Percentiles rank a stretch among this genome's conserved stretches.
phyloP scores from a whole-genome alignment of 257 asterid species.

The Fraxinus anomala region DNA sequence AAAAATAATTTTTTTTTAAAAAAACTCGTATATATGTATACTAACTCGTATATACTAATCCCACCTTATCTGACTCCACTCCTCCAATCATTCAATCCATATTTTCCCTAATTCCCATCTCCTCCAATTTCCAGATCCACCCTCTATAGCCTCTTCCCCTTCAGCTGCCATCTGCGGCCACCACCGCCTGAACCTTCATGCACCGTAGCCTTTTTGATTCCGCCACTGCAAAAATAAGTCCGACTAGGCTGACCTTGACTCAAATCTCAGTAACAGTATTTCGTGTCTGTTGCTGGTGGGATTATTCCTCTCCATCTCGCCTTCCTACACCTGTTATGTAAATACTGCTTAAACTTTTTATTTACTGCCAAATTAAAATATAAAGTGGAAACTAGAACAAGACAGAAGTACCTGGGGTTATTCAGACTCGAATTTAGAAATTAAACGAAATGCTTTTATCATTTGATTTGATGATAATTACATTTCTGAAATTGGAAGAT shows the following conservation, averaged over 20 bases:
- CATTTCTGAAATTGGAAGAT: neutral
- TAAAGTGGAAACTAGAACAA: conserved; percentile 11
- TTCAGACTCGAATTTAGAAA: neutral
- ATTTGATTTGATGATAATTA: neutral
- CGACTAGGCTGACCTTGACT: conserved; percentile 47
- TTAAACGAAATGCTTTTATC: neutral
- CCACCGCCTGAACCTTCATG: conserved; percentile 55
- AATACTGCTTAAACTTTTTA: conserved; percentile 14
- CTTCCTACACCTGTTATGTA: conserved; percentile 36
- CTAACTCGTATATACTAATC: too few relatives aligned
- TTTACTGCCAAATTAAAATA: neutral
- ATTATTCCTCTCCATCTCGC: conserved; percentile 65
- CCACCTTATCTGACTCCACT: too few relatives aligned
- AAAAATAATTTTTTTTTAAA: too few relatives aligned
- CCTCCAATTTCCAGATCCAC: too few relatives aligned
- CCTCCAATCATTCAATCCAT: too few relatives aligned
- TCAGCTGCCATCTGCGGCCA: too few relatives aligned
- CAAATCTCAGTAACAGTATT: conserved; percentile 50
- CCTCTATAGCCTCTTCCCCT: too few relatives aligned
- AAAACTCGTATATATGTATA: too few relatives aligned
- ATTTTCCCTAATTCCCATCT: too few relatives aligned
- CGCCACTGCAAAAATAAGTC: conserved; percentile 89
- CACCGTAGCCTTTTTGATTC: conserved; percentile 71
- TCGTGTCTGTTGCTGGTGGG: conserved; percentile 47
- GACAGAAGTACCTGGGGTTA: neutral